phyloP scores from a whole-genome alignment of 129 eudicot species.

The Saposhnikovia divaricata region DNA sequence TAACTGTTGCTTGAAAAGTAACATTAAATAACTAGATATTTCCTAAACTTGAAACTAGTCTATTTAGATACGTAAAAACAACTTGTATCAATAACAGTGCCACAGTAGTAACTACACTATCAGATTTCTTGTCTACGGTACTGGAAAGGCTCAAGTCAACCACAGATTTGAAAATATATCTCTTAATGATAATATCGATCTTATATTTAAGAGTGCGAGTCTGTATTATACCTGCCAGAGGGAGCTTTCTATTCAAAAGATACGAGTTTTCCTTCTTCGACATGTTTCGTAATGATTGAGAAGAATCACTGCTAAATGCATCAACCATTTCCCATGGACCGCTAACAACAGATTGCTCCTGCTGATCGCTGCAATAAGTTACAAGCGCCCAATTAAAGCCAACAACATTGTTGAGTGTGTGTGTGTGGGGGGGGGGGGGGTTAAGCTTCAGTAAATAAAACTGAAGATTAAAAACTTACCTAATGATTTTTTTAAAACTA shows the following conservation, averaged over 20 bases:
- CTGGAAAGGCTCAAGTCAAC: not conserved
- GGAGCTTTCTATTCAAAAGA: conserved; percentile 15
- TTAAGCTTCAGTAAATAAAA: no score
- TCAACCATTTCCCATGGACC: conserved; percentile 16
- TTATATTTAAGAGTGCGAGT: not conserved
- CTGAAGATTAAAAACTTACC: no score
- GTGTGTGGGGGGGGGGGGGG: no score
- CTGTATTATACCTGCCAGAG: conserved; percentile 26
- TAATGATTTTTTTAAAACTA: no score
- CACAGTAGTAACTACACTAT: not conserved
- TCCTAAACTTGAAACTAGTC: not conserved
- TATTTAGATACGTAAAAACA: not conserved
- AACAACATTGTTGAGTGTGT: not conserved
- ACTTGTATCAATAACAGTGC: not conserved
- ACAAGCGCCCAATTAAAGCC: not conserved
- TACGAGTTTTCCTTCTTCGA: conserved; percentile 13
- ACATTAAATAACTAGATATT: not conserved
- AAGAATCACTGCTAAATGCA: conserved; percentile 2
- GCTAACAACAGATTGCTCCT: conserved; percentile 10
- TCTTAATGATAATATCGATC: not conserved
- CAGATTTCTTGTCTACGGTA: not conserved
- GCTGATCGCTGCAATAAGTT: conserved; percentile 14
- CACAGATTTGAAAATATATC: not conserved
- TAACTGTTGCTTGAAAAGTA: not conserved
- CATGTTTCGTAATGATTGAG: conserved; percentile 15